Percentiles rank a stretch among this genome's conserved stretches.
Conservation (phyloP, 2,329 filamentous ascomycete species). For the Phialemonium atrogriseum region DNA sequence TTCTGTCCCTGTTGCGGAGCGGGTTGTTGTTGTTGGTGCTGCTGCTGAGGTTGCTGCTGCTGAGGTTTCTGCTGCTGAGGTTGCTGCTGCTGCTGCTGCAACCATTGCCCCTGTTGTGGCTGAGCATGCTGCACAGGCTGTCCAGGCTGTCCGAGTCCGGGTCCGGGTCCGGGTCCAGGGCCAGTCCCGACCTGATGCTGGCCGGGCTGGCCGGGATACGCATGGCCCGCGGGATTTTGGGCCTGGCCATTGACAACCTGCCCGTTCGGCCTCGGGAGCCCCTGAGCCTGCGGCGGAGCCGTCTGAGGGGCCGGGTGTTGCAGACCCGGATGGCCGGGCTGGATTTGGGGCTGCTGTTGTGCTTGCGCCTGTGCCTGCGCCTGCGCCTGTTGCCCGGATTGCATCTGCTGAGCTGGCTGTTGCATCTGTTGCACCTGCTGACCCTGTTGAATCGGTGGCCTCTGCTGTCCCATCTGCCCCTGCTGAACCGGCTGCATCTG, state of each 20-base stretch:
- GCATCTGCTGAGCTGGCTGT: background rate
- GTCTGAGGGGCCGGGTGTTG: no score
- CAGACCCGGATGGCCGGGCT: no score
- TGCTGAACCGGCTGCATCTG: conserved; percentile 2
- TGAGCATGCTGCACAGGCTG: background rate
- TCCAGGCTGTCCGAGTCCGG: no score
- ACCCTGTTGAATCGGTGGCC: background rate
- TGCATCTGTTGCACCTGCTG: background rate
- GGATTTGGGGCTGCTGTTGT: conserved; percentile 2
- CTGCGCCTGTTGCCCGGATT: background rate
- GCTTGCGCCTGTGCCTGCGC: background rate
- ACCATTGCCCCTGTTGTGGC: conserved; percentile 1
- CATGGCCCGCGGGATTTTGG: no score
- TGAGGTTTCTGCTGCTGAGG: no score
- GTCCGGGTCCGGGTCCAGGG: no score
- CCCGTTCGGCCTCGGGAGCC: no score
- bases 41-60: conserved; percentile 1
- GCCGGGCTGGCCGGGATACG: no score
- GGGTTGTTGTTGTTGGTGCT: background rate
- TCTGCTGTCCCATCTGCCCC: conserved; percentile 1
- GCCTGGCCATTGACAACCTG: no score
- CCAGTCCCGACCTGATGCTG: conserved; percentile 1
- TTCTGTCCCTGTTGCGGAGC: conserved; percentile 1
- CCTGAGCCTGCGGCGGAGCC: no score
- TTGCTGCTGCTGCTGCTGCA: no score